Conservation (phyloP, 805 yeast species). For the Saccharomycopsis babjevae region DNA sequence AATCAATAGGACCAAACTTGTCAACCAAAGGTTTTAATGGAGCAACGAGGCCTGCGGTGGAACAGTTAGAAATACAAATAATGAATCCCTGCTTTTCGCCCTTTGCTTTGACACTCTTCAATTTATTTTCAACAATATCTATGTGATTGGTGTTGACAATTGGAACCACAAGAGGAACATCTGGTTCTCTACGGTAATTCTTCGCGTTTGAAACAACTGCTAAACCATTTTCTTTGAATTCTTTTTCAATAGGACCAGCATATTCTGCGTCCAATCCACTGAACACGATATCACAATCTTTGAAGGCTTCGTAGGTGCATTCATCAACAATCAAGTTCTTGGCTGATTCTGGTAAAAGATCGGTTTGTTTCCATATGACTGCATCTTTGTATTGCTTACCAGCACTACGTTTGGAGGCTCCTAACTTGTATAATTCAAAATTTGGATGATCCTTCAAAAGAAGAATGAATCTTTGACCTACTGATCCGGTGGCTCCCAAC, state of each 20-base stretch:
- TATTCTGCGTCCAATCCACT: slow-evolving; percentile 89
- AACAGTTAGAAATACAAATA: slow-evolving; percentile 94
- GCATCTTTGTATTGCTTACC: slow-evolving; percentile 83
- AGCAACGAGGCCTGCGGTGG: slow-evolving; percentile 96
- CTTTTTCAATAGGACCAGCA: slow-evolving; percentile 89
- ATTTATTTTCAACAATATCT: slow-evolving; percentile 52
- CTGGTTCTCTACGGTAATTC: slow-evolving; percentile 79
- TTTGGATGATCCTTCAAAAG: slow-evolving; percentile 81
- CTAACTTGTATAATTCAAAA: slow-evolving; percentile 73
- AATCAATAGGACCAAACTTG: slow-evolving; percentile 80
- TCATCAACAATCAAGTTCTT: slow-evolving; percentile 57
- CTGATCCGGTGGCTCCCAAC: slow-evolving; percentile 96
- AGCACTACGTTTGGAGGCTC: slow-evolving; percentile 91
- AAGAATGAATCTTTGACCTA: slow-evolving; percentile 90
- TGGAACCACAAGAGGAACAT: slow-evolving; percentile 91
- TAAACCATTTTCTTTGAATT: slow-evolving; percentile 69
- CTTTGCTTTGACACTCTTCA: slow-evolving; percentile 41
- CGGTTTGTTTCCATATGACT: slow-evolving; percentile 89
- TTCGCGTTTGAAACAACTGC: slow-evolving; percentile 91
- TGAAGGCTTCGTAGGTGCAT: slow-evolving; percentile 68
- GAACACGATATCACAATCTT: slow-evolving; percentile 87
- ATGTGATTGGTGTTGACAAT: slow-evolving; percentile 90
- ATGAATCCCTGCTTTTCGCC: slow-evolving; percentile 70
- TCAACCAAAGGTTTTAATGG: slow-evolving; percentile 93
- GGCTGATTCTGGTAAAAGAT: slow-evolving; percentile 61